Base-by-base conservation (phyloP, 805 yeast genomes). In the Torulaspora indica region DNA sequence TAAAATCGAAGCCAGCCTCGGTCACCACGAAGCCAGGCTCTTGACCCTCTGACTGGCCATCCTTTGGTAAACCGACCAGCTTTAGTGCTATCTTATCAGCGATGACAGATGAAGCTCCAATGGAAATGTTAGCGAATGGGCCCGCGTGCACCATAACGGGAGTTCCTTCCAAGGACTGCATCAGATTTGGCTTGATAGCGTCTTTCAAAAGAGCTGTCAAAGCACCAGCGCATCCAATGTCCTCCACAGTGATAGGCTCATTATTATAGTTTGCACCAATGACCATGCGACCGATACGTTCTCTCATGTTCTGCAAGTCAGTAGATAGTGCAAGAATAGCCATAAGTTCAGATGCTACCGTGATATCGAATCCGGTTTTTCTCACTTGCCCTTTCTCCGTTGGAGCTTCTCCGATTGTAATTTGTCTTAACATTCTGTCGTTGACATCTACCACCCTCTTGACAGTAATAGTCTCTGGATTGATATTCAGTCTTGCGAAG, bases 131-230 rank as follows among this genome's bases (percentile, higher is more conserved):
- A 54, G 98, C 98, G 66, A 91, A 91, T 23, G 98, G 98, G 51
- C 98, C 98, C 32, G 97, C 97, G 64, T 91, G 98, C 14, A 91
- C 96, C 60, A 91, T 81, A 20, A 91, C 98, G 5, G 98, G 98
- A 6, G 97, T 90, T 48, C 98, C 98, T 70, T 91, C 97, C 49
- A 91, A 76, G 40, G 97, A 87, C 70, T 91, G 98, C 98, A 91
- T 91, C 64, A 91, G 69, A 64, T 87, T 91, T 54, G 98, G 98
- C 72, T 90, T 91, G 64, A 91, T 82, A 18, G 98, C 96, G 63
- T 91, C 98, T 71, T 89, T 91, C 75, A 91, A 73, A 60, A 91
- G 75, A 9, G 98, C 97, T 39, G 97, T 84, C 50, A 91, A 71
- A 13, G 98, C 98, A 60, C 98, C 98, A 22, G 95, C 96, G 67